Conservation (phyloP, 176 grass and related monocot species). For the Oryza brachyantha region DNA sequence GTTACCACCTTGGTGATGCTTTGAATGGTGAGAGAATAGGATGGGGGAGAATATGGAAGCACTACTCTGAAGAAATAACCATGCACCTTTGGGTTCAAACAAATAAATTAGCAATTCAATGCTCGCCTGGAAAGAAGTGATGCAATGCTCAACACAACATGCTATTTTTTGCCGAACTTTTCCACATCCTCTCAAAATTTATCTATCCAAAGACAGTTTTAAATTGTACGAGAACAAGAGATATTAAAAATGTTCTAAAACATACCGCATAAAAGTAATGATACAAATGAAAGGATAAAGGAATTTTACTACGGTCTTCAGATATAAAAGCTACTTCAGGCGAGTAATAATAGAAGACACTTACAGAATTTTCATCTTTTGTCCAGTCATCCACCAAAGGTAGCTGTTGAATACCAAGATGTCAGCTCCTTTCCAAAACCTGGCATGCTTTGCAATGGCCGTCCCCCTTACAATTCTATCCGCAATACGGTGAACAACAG, state of each 20-base stretch:
- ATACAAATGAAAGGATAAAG: not conserved
- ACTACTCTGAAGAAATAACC: too few species aligned
- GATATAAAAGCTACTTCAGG: not conserved
- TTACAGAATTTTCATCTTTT: slow-evolving; percentile 88
- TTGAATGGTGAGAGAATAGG: too few species aligned
- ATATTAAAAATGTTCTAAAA: not conserved
- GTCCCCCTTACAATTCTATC: slow-evolving; percentile 62
- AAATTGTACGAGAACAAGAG: not conserved
- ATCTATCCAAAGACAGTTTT: not conserved
- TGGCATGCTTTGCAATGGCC: slow-evolving; percentile 76
- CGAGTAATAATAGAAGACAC: not conserved
- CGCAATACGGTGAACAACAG: slow-evolving; percentile 57
- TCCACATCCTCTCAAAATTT: not conserved
- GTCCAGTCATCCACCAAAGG: slow-evolving; percentile 91
- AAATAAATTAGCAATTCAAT: not conserved
- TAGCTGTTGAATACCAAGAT: slow-evolving; percentile 96
- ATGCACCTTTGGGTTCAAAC: not conserved
- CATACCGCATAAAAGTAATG: not conserved
- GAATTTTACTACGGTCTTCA: not conserved
- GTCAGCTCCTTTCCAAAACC: slow-evolving; percentile 77
- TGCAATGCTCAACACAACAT: not conserved
- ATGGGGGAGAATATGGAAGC: too few species aligned
- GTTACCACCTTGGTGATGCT: too few species aligned
- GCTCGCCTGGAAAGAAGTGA: not conserved
- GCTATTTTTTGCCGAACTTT: not conserved